These are phyloP conservation scores for Amaranthus cruentus DNA, from an alignment of 148 eudicot genomes.

Conservation along the genomic window DNA sequence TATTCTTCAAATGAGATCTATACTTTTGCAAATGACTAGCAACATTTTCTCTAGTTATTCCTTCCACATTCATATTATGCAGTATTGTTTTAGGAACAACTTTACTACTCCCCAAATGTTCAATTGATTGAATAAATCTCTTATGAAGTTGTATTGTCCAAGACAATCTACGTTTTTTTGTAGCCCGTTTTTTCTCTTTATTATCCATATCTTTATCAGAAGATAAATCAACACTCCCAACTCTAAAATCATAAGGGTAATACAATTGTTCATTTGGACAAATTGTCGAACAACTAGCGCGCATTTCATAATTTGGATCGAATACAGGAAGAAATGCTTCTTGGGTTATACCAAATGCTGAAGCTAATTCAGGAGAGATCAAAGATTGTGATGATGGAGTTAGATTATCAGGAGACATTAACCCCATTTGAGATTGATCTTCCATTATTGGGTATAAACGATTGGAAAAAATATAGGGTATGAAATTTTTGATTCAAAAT, in stretches of 20 bases:
- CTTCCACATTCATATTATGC: constrained; percentile 52
- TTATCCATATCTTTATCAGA: constrained; percentile 24
- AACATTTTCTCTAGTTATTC: constrained; percentile 47
- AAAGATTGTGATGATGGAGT: constrained; percentile 32
- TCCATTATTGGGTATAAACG: constrained; percentile 19
- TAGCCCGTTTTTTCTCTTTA: constrained; percentile 25
- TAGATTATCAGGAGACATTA: constrained; percentile 29
- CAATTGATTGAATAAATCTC: constrained; percentile 42
- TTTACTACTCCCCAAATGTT: constrained; percentile 39
- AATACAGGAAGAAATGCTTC: neutral
- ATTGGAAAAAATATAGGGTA: neutral
- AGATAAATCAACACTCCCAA: constrained; percentile 13
- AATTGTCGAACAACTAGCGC: constrained; percentile 26
- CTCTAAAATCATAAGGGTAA: constrained; percentile 22
- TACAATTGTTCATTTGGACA: constrained; percentile 24
- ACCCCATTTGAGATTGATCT: constrained; percentile 18
- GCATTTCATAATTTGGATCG: constrained; percentile 13
- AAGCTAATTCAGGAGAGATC: constrained; percentile 35
- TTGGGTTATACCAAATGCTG: constrained; percentile 32
- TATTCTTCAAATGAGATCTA: constrained; percentile 36
- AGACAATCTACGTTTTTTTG: constrained; percentile 35
- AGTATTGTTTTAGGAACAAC: constrained; percentile 49
- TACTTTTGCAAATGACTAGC: constrained; percentile 54
- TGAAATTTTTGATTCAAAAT: neutral
- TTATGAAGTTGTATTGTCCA: constrained; percentile 46